These are phyloP conservation scores for Amanita exitialis DNA, from an alignment of 768 basidiomycete species.

Conservation along the genomic window DNA sequence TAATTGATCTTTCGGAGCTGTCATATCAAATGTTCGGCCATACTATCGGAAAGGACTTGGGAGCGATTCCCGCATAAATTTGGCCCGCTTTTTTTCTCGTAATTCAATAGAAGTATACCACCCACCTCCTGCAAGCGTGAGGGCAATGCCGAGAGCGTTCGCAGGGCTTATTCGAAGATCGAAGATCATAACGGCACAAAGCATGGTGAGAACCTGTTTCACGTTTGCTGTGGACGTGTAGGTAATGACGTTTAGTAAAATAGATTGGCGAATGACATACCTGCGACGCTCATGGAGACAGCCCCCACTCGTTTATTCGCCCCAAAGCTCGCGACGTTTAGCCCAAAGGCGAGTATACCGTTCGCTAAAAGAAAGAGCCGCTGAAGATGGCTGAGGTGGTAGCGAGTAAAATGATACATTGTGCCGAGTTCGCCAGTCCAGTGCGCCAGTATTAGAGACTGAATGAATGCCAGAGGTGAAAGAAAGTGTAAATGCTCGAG, in stretches of 20 bases:
- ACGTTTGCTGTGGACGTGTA: conserved; percentile 52
- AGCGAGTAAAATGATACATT: conserved; percentile 24
- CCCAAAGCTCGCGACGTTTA: conserved; percentile 92
- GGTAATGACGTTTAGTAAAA: background rate
- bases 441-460: conserved; percentile 73
- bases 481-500: conserved; percentile 85
- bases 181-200: conserved; percentile 79
- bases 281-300: conserved; percentile 85
- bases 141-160: conserved; percentile 74
- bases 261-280: conserved; percentile 26
- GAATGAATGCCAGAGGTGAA: conserved; percentile 85
- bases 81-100: conserved; percentile 24
- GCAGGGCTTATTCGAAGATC: conserved; percentile 67
- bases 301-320: conserved; percentile 92
- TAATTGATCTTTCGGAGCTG: too few species aligned
- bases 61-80: background rate
- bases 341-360: conserved; percentile 79
- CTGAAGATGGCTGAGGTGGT: conserved; percentile 16
- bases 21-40: too few species aligned
- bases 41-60: too few species aligned
- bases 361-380: conserved; percentile 58
- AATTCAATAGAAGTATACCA: conserved; percentile 69
- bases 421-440: conserved; percentile 70
- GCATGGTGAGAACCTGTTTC: conserved; percentile 87
- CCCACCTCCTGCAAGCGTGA: conserved; percentile 83